These are phyloP conservation scores for Sporothrix sp. DNA, from an alignment of 2,329 filamentous ascomycete genomes.

Conservation along the genomic window DNA sequence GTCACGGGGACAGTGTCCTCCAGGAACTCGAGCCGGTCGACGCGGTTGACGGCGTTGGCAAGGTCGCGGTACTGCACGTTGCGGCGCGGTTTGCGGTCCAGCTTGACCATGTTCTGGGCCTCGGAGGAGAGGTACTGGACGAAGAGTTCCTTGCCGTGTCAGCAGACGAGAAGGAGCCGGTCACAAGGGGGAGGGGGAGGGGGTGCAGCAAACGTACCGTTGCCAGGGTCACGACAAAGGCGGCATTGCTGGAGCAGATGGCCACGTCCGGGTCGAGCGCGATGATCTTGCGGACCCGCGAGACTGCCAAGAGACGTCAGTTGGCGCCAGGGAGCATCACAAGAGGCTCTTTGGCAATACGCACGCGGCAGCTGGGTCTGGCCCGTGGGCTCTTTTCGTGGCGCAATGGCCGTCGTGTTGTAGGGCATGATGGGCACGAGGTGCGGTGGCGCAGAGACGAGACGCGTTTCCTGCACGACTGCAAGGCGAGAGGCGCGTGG, in stretches of 20 bases:
- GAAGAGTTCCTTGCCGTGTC: constrained; percentile 66
- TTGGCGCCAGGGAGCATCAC: background rate
- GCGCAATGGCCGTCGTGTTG: constrained; percentile 76
- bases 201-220: constrained; percentile 44
- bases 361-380: constrained; percentile 75
- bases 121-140: constrained; percentile 83
- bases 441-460: background rate
- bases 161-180: background rate
- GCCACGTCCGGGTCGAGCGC: constrained; percentile 74
- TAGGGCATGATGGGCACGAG: constrained; percentile 58
- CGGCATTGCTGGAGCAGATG: constrained; percentile 84
- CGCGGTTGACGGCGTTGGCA: constrained; percentile 72
- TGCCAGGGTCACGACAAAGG: constrained; percentile 86
- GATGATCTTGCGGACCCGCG: constrained; percentile 93
- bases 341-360: constrained; percentile 24
- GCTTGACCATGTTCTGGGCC: constrained; percentile 77
- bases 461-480: background rate
- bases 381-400: constrained; percentile 72
- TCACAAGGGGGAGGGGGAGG: background rate
- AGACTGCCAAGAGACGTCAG: constrained; percentile 46
- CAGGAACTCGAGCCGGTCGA: constrained; percentile 92
- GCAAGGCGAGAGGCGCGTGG: too few species aligned
- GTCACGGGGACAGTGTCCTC: constrained; percentile 85
- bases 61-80: constrained; percentile 96
- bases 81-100: constrained; percentile 81